Evolutionary conservation across 495 filamentous ascomycete genomes (phyloP), one percentile per base, ranked within the genome.

Genomic region (Sabuloglossum arenarium): DNA sequence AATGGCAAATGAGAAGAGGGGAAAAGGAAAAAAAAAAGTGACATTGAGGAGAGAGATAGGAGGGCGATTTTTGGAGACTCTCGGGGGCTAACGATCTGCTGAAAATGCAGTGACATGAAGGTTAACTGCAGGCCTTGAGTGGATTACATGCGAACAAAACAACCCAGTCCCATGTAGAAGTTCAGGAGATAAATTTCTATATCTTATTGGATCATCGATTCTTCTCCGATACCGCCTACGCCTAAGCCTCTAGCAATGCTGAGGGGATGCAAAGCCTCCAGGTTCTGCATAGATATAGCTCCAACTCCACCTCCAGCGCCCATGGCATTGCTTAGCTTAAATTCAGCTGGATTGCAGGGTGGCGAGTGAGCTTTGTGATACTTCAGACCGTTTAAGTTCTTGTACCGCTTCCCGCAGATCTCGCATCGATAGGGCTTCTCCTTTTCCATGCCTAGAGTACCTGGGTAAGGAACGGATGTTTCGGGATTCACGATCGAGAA

Each of bases 401-500:
- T 99, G 73, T 99, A 99, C 25, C 91, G 82, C 72, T 99, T 99
- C 60, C 91, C 89, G 64, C 91, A 99, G 16, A 86, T 79, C 52
- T 96, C 87, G 68, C 91, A 99, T 64, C 86, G 85, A 69, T 97
- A 96, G 6, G 91, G 91, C 69, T 99, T 99, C 71, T 96, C 88
- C 67, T 97, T 99, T 70, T 99, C 91, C 93, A 99, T 99, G 9
- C 93, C 93, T 11, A 93, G 72, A 9, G 94, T 96, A 54, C 93
- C 93, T 0, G 91, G 90, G 59, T 96, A 97, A 0, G 91, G 91
- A 0, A 84, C 74, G 24, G 86, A 88, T 5, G 93, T 97, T 60
- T 94, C 86, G 0, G 91, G 93, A 63, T 99, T 94, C 53, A 99
- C 90, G 50, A 97, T 99, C 8, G 90, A 96, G 69, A 91, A 95